A percentile compares a stretch with the other conserved stretches of the same genome.
Evolutionary conservation across 257 asterid species (phyloP).

Genomic region (Rauvolfia tetraphylla): DNA sequence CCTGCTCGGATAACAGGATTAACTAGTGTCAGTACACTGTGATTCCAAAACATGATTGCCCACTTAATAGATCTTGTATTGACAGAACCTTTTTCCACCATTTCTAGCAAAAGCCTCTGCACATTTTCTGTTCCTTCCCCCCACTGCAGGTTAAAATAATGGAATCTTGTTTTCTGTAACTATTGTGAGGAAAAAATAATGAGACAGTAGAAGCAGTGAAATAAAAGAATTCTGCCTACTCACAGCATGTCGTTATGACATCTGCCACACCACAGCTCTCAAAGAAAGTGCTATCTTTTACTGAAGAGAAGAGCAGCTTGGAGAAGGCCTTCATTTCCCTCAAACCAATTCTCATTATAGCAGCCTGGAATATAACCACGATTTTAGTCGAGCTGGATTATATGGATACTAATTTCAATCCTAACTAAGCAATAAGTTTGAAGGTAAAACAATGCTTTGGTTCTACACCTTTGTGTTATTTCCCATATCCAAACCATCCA

Average conservation of each 20-base stretch:
- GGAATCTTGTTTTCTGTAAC: background rate
- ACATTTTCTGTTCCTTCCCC: conserved; percentile 91
- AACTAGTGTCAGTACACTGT: conserved; percentile 7
- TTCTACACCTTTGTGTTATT: conserved; percentile 74
- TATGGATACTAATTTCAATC: background rate
- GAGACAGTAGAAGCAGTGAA: background rate
- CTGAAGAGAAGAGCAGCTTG: conserved; percentile 76
- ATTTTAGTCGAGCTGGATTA: background rate
- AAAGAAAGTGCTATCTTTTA: conserved; percentile 81
- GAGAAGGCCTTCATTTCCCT: conserved; percentile 92
- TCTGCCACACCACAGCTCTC: conserved; percentile 98
- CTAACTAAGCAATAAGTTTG: background rate
- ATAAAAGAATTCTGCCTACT: conserved; percentile 26
- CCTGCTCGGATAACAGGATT: conserved; percentile 16
- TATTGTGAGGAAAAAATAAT: background rate
- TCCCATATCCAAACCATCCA: conserved; percentile 94
- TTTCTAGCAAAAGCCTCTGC: conserved; percentile 88
- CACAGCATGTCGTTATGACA: conserved; percentile 90
- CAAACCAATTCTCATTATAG: conserved; percentile 91
- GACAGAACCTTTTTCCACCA: conserved; percentile 61
- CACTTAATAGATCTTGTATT: background rate
- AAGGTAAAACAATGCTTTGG: background rate
- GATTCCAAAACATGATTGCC: background rate
- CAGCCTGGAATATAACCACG: conserved; percentile 53
- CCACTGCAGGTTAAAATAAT: conserved; percentile 47